These are phyloP conservation scores for Carallia pectinifolia DNA, from an alignment of 345 rosid genomes.

Conservation along the genomic window DNA sequence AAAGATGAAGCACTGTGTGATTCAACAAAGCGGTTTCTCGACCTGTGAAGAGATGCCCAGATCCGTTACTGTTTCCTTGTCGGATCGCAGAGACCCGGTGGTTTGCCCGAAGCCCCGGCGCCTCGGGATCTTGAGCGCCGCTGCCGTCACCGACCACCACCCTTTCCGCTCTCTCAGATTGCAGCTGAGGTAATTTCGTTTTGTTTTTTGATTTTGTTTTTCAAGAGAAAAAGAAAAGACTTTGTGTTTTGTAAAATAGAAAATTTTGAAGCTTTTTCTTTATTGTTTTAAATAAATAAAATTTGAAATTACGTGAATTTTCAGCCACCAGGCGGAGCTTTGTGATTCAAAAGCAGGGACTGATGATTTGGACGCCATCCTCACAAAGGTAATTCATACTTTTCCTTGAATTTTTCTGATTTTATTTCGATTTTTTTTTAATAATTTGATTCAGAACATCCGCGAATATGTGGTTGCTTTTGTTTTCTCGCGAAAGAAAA, in stretches of 20 bases:
- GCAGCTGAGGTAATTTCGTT: slow-evolving; percentile 47
- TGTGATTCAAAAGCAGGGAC: slow-evolving; percentile 54
- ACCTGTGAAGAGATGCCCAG: slow-evolving; percentile 53
- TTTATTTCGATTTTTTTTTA: not conserved
- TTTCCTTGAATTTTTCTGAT: not conserved
- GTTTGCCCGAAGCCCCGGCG: slow-evolving; percentile 84
- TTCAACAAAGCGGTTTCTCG: slow-evolving; percentile 47
- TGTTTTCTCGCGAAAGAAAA: not conserved
- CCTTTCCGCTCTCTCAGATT: slow-evolving; percentile 54
- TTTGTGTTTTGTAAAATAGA: not conserved
- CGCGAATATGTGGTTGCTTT: no score
- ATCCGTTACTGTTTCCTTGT: slow-evolving; percentile 29
- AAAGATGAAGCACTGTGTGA: slow-evolving; percentile 64
- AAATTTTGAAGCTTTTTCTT: not conserved
- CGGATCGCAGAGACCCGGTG: slow-evolving; percentile 47
- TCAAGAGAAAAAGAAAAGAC: no score
- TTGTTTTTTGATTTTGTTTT: not conserved
- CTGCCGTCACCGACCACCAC: slow-evolving; percentile 39
- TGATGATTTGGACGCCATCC: slow-evolving; percentile 76
- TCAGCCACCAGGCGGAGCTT: slow-evolving; percentile 66
- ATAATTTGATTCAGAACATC: not conserved
- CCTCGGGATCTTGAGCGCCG: slow-evolving; percentile 32
- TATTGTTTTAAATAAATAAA: no score
- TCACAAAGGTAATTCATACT: slow-evolving; percentile 51
- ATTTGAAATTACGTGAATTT: slow-evolving; percentile 9